Evolutionary conservation across 306 rosid genomes (phyloP).

Genomic region (Begonia loranthoides): DNA sequence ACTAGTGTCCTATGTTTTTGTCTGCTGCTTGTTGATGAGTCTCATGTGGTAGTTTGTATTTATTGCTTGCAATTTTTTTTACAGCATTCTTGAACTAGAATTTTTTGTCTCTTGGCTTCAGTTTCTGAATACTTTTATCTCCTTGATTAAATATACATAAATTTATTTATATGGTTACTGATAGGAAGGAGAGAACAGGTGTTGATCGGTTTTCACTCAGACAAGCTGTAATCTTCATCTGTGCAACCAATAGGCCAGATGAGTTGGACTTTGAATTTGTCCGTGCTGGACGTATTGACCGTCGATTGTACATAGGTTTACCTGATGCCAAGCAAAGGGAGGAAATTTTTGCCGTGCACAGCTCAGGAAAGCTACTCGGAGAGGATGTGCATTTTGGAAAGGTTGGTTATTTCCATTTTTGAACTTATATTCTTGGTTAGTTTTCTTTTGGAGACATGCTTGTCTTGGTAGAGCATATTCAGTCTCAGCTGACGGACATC

Average conservation of each 20-base stretch:
- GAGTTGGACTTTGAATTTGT: conserved; percentile 88
- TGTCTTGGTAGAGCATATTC: not conserved
- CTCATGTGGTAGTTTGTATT: too few relatives aligned
- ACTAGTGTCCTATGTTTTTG: conserved; percentile 3
- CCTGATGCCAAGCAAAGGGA: conserved; percentile 88
- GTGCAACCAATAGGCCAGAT: conserved; percentile 95
- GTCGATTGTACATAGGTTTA: conserved; percentile 87
- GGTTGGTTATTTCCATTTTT: conserved; percentile 31
- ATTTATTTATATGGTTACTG: not conserved
- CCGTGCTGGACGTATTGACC: conserved; percentile 84
- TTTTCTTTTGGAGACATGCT: too few relatives aligned
- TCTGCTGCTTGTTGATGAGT: too few relatives aligned
- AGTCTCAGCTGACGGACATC: conserved; percentile 2
- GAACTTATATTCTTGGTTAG: conserved; percentile 1
- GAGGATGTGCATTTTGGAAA: conserved; percentile 69
- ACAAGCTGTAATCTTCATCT: conserved; percentile 94
- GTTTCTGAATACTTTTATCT: not conserved
- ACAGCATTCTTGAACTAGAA: too few relatives aligned
- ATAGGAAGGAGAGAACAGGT: conserved; percentile 80
- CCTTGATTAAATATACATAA: not conserved
- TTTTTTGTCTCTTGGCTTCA: not conserved
- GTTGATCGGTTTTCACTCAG: conserved; percentile 79
- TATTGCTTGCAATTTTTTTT: too few relatives aligned
- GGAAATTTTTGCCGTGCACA: conserved; percentile 77
- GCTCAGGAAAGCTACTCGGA: conserved; percentile 63